These are phyloP conservation scores for Jackrogersella minutella DNA, from an alignment of 495 filamentous ascomycete genomes.

Conservation along the genomic window DNA sequence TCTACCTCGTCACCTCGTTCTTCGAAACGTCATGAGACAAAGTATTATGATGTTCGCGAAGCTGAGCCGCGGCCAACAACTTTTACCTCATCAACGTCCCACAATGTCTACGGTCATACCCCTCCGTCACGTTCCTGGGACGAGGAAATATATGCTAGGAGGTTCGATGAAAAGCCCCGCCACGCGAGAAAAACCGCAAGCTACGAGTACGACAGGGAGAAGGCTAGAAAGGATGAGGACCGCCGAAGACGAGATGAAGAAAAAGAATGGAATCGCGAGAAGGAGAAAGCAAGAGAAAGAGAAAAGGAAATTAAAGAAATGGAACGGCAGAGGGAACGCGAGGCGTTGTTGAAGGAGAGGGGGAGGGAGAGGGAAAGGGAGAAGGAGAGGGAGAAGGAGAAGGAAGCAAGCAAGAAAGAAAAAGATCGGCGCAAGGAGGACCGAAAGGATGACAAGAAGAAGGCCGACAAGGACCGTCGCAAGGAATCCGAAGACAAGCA, in stretches of 20 bases:
- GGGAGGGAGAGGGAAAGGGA: constrained; percentile 40
- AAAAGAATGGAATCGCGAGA: constrained; percentile 45
- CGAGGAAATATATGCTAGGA: constrained; percentile 43
- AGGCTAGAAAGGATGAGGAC: constrained; percentile 50
- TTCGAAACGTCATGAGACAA: constrained; percentile 46
- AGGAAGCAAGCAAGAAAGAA: constrained; percentile 31
- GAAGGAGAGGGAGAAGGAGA: constrained; percentile 42
- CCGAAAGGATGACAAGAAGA: constrained; percentile 46
- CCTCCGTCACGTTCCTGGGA: constrained; percentile 53
- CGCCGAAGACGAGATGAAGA: constrained; percentile 49
- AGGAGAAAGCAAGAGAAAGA: constrained; percentile 36
- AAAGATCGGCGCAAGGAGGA: constrained; percentile 38
- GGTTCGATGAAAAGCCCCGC: constrained; percentile 47
- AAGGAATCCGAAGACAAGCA: constrained; percentile 51
- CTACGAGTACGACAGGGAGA: constrained; percentile 51
- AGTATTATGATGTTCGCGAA: constrained; percentile 45
- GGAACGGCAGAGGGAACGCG: constrained; percentile 33
- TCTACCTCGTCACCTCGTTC: constrained; percentile 43
- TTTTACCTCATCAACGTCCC: constrained; percentile 21
- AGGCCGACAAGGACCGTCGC: constrained; percentile 46
- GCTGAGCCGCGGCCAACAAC: constrained; percentile 40
- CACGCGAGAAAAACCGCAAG: constrained; percentile 53
- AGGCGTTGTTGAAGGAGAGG: constrained; percentile 43
- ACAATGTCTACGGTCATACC: constrained; percentile 48
- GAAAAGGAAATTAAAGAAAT: constrained; percentile 31